Evolutionary conservation across 73 alveolate genomes (phyloP), one percentile per base, ranked within the genome.

Genomic region (Stentor roeselii): DNA sequence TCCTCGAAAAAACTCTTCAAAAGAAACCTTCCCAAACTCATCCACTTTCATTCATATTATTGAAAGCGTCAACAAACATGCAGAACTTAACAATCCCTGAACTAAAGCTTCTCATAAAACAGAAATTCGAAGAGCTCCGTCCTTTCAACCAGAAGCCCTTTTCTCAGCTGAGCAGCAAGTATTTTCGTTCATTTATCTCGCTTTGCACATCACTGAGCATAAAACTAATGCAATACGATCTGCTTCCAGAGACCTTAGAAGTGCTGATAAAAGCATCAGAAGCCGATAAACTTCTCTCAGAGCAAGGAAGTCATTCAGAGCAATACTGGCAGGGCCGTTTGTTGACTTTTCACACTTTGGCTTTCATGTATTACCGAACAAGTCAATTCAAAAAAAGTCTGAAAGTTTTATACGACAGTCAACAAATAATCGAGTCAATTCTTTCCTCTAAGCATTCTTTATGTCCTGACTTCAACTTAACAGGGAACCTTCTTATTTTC

Each of bases 291-390:
- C 27, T 32, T 27, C 41, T 67, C 27, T 67, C 42, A 15, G 37
- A 67, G 41, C 37, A 30, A 27, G 80, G 80, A 2, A 67, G 21
- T 67, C 37, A 27, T 21, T 34, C 37, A 21, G 80, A 67, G 21
- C 80, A 32, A 32, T 32, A 21, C 34, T 67, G 80, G 37, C 80
- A 67, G 34, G 80, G 80, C 1, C 80, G 80, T 27, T 34, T 67
- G 37, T 1, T 67, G 14, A 30, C 41, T 30, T 67, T 21, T 2
- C n/a, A 67, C 34, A 67, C 15, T 40, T 34, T 67, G 41, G 80
- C 80, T 1, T 67, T 67, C 34, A 15, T 67, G 27, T 67, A 67
- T 67, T 32, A 67, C 42, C n/a, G 37, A 67, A 32, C 37, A 21
- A 32, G 80, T 32, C 80, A 67, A 67, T 67, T 21, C 37, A 67